Evolutionary conservation across 164 flowering plant genomes (phyloP).

Genomic region (Nymphaea thermarum): DNA sequence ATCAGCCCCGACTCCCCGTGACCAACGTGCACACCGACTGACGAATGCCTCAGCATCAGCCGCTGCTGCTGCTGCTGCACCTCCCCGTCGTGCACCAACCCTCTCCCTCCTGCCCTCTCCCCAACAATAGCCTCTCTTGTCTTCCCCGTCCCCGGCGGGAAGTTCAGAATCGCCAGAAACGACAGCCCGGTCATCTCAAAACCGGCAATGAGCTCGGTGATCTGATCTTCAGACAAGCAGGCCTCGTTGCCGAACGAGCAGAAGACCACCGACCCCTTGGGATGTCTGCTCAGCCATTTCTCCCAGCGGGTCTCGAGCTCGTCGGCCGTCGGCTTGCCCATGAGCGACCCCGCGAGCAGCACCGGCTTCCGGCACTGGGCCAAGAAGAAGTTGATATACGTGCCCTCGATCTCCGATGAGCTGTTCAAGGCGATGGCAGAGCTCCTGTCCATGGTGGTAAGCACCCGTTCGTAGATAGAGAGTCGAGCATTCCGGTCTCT

Average conservation of each 20-base stretch:
- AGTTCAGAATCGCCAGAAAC: conserved; percentile 13
- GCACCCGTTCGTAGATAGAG: conserved; percentile 4
- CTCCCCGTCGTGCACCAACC: conserved; percentile 11
- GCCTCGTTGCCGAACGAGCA: conserved; percentile 31
- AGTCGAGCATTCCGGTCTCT: neutral
- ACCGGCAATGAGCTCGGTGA: conserved; percentile 20
- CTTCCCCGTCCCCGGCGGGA: neutral
- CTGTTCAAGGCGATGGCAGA: conserved; percentile 5
- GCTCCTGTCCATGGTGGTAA: neutral
- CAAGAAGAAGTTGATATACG: conserved; percentile 6
- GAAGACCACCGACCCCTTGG: conserved; percentile 14
- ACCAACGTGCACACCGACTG: conserved; percentile 9
- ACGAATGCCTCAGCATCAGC: conserved; percentile 6
- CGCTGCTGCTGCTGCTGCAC: conserved; percentile 7
- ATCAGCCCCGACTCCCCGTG: conserved; percentile 4
- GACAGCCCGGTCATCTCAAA: conserved; percentile 22
- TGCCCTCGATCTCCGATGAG: conserved; percentile 8
- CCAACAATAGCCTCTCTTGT: conserved; percentile 7
- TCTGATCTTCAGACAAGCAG: conserved; percentile 11
- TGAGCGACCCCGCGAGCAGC: conserved; percentile 9
- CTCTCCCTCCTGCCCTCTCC: conserved; percentile 13
- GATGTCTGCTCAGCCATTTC: conserved; percentile 16
- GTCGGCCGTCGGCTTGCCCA: conserved; percentile 3
- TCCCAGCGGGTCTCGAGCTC: conserved; percentile 11
- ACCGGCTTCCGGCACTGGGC: conserved; percentile 9